Evolutionary conservation across 1,139 yeast species (phyloP), one percentile per base, ranked within the genome.

Genomic region (Pichia sp.): DNA sequence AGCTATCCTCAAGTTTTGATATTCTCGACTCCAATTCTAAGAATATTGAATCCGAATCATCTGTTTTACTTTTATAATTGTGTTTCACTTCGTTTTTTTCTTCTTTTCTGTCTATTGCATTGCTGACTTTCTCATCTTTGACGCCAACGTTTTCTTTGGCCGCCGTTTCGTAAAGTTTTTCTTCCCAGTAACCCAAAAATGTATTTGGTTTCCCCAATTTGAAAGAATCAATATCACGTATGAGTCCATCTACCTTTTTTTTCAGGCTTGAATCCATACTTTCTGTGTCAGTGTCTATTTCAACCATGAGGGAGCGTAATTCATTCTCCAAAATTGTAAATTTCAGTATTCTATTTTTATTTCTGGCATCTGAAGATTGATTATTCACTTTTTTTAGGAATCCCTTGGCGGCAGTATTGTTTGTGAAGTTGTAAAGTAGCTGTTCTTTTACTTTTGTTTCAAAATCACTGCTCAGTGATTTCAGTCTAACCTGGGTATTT

Each of bases 241-340:
- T 30, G 6, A 63, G 17, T 2, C 46, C 42, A 3, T 55, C 54
- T 1, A 60, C 40, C 7, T 60, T 58, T 6, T 47, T 29, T 4
- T 24, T 27, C n/a, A 58, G 24, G 12, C 20, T 45, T 4, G 50
- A 38, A 6, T 57, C 58, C 8, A 49, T 42, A 8, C 34, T 44
- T 8, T 48, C 44, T 7, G 17, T 14, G n/a, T 58, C 58, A 6
- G 43, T 44, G 10, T 54, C 55, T 24, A 53, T 45, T 29, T 56
- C 58, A 2, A 42, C n/a, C 54, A 59, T 60, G 6, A 64, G 40
- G 12, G 60, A 56, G 6, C 49, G 46, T 24, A 64, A 34, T 45
- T 64, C 65, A 44, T 54, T 57, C 27, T 57, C 57, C 6, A 64
- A 53, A 31, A 63, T 41, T 7, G 46, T 51, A 6, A 64, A 53